Percentiles rank a stretch among this genome's conserved stretches.
These are phyloP conservation scores for Sphaceloma murrayae DNA, from an alignment of 2,329 filamentous ascomycete genomes.

Conservation along the genomic window DNA sequence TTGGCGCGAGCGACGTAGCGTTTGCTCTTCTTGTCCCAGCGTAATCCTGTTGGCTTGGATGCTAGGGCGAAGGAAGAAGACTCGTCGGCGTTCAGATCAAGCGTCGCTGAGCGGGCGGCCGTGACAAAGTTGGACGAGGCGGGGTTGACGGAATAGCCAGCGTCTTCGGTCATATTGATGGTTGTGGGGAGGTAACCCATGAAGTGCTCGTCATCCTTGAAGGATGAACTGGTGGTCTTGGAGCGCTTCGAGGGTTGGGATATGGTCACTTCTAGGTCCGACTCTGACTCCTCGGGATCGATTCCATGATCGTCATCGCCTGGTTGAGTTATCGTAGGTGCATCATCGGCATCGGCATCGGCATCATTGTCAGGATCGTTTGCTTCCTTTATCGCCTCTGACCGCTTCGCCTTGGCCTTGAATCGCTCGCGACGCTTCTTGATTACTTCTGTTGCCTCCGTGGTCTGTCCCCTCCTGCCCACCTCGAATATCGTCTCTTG, in stretches of 20 bases:
- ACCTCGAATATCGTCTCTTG: conserved; percentile 96
- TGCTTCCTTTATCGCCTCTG: conserved; percentile 20
- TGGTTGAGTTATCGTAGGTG: too few relatives aligned
- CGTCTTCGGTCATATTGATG: conserved; percentile 74
- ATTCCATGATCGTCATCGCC: too few relatives aligned
- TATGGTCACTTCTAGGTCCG: conserved; percentile 46
- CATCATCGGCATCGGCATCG: conserved; percentile 30
- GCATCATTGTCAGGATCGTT: too few relatives aligned
- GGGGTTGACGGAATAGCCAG: conserved; percentile 85
- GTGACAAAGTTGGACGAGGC: conserved; percentile 72
- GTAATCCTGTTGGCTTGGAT: conserved; percentile 58
- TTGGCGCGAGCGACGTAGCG: conserved; percentile 90
- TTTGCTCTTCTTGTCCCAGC: conserved; percentile 94
- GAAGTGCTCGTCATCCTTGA: conserved; percentile 81
- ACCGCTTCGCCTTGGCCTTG: conserved; percentile 45
- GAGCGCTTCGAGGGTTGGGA: conserved; percentile 28
- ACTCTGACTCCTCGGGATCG: conserved; percentile 40
- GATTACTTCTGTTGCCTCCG: conserved; percentile 66
- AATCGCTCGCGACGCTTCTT: conserved; percentile 51
- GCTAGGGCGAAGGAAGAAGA: conserved; percentile 70
- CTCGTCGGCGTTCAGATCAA: conserved; percentile 91
- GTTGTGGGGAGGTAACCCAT: conserved; percentile 89
- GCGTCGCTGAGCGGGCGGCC: conserved; percentile 74
- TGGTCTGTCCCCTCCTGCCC: conserved; percentile 58
- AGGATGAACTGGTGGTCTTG: conserved; percentile 40